A percentile compares a stretch with the other conserved stretches of the same genome.
Evolutionary conservation across 176 grass and related monocot species (phyloP).

Genomic region (Bonia amplexicaulis): DNA sequence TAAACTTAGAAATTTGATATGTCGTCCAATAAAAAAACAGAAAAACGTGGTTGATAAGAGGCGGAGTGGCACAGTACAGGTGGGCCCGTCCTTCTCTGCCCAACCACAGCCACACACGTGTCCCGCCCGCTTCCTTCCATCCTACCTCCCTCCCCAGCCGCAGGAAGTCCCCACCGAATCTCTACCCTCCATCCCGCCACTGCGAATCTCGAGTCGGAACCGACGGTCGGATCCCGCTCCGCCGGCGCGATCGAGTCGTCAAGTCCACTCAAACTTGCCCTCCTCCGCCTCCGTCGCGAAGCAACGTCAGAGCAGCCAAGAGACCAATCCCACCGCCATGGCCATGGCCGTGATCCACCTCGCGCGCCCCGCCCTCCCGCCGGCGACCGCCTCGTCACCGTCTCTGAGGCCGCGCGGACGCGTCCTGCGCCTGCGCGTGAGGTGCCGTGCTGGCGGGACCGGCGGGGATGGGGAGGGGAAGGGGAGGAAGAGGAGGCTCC

Average conservation of each 20-base stretch:
- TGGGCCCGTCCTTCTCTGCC: too few relatives aligned
- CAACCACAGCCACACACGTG: slow-evolving; percentile 1
- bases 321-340: background rate
- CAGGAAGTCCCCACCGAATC: background rate
- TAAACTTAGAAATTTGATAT: too few relatives aligned
- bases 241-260: background rate
- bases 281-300: background rate
- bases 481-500: slow-evolving; percentile 43
- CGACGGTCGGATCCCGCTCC: background rate
- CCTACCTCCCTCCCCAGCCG: background rate
- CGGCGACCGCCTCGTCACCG: background rate
- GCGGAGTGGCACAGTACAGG: too few relatives aligned
- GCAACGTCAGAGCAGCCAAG: background rate
- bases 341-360: slow-evolving; percentile 44
- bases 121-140: slow-evolving; percentile 3
- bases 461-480: background rate
- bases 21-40: too few relatives aligned
- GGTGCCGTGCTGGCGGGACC: slow-evolving; percentile 13
- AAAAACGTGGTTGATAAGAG: too few relatives aligned
- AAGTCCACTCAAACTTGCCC: background rate
- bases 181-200: background rate
- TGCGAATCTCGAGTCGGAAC: background rate
- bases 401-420: background rate
- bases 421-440: slow-evolving; percentile 12
- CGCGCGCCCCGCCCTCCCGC: slow-evolving; percentile 2